A percentile compares a stretch with the other conserved stretches of the same genome.
Evolutionary conservation across 495 filamentous ascomycete genomes (phyloP).

Genomic region (Penicillium diatomitis): DNA sequence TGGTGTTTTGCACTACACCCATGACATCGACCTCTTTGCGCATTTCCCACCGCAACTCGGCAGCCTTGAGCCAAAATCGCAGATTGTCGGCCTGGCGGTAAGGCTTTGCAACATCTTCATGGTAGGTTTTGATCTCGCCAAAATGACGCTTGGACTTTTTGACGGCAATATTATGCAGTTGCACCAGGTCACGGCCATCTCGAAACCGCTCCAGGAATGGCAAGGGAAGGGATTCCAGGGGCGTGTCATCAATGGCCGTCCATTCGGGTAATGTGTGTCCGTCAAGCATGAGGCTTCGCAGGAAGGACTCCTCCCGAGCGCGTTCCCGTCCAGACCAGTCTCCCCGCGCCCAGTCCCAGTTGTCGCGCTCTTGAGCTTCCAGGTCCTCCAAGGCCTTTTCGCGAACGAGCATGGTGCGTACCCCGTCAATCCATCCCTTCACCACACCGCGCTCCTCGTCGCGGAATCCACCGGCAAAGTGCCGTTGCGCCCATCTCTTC

Average conservation of each 20-base stretch:
- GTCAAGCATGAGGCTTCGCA: conserved; percentile 47
- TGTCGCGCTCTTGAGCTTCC: conserved; percentile 60
- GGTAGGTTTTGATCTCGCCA: conserved; percentile 81
- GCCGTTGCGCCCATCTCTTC: conserved; percentile 79
- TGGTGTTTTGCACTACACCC: conserved; percentile 66
- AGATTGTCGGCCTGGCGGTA: conserved; percentile 92
- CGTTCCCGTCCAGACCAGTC: conserved; percentile 72
- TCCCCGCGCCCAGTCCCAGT: conserved; percentile 69
- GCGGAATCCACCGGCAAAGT: conserved; percentile 76
- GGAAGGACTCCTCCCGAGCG: conserved; percentile 78
- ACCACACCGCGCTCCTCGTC: conserved; percentile 65
- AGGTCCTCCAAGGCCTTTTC: conserved; percentile 68
- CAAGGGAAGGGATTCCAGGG: conserved; percentile 48
- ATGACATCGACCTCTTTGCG: conserved; percentile 77
- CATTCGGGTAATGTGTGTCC: conserved; percentile 56
- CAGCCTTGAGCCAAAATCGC: conserved; percentile 91
- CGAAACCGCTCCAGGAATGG: conserved; percentile 64
- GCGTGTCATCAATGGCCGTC: conserved; percentile 47
- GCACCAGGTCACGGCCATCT: conserved; percentile 72
- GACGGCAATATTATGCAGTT: conserved; percentile 81
- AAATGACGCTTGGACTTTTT: conserved; percentile 77
- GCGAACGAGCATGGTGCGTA: conserved; percentile 61
- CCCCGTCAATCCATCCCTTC: conserved; percentile 62
- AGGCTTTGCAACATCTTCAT: conserved; percentile 84
- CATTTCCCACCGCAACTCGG: conserved; percentile 88